A percentile compares a stretch with the other conserved stretches of the same genome.
These are phyloP conservation scores for Suillus subaureus DNA, from an alignment of 768 basidiomycete genomes.

Conservation along the genomic window DNA sequence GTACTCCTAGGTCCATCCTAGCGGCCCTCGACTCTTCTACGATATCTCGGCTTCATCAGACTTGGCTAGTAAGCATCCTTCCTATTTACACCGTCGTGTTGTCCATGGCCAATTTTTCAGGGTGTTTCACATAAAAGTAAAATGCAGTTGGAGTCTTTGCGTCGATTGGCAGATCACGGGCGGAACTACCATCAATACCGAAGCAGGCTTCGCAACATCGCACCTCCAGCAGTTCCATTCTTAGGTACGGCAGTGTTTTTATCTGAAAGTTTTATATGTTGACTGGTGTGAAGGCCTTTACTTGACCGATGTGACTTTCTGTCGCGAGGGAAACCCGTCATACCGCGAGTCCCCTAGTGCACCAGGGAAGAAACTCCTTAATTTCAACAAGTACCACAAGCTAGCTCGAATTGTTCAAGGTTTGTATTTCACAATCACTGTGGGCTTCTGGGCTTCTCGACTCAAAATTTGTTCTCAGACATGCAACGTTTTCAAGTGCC, in stretches of 20 bases:
- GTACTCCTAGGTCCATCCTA: constrained; percentile 88
- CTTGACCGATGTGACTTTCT: constrained; percentile 93
- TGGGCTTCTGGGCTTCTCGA: neutral
- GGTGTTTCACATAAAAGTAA: constrained; percentile 86
- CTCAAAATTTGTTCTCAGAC: constrained; percentile 45
- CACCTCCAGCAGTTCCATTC: constrained; percentile 93
- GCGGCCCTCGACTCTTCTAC: constrained; percentile 96
- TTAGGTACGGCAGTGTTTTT: constrained; percentile 56
- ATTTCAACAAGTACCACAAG: constrained; percentile 97
- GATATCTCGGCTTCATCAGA: constrained; percentile 88
- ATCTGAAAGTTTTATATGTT: neutral
- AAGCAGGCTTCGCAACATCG: constrained; percentile 80
- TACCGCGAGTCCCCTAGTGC: constrained; percentile 78
- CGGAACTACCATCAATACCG: constrained; percentile 93
- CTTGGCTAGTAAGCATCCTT: constrained; percentile 76
- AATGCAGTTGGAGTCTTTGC: constrained; percentile 72
- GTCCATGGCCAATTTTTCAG: constrained; percentile 38
- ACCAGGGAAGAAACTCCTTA: constrained; percentile 79
- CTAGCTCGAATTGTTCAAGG: constrained; percentile 85
- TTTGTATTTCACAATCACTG: constrained; percentile 25
- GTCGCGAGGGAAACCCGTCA: constrained; percentile 91
- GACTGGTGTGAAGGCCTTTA: constrained; percentile 61
- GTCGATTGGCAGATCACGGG: constrained; percentile 88
- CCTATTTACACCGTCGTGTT: neutral
- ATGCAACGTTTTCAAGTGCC: constrained; percentile 91